Conservation (phyloP, 1,139 yeast species). For the Lodderomyces margitis region DNA sequence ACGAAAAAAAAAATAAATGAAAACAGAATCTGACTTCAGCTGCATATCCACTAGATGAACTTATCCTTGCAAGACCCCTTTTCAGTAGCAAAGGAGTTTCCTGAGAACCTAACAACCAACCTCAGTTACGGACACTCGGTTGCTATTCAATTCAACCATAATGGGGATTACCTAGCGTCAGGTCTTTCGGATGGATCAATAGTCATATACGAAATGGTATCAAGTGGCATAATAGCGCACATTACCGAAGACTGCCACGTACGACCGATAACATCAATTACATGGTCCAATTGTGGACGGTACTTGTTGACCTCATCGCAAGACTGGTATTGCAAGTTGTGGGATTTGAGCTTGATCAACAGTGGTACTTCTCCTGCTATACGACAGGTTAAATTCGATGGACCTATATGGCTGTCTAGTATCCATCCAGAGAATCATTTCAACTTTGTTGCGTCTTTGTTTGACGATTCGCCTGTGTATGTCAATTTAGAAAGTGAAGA, state of each 20-base stretch:
- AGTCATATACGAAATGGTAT: conserved; percentile 71
- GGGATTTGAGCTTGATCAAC: conserved; percentile 58
- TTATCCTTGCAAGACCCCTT: conserved; percentile 88
- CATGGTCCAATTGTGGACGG: conserved; percentile 77
- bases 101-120: conserved; percentile 73
- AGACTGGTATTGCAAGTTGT: conserved; percentile 79
- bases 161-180: conserved; percentile 87
- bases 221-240: conserved; percentile 51
- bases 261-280: conserved; percentile 69
- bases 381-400: conserved; percentile 53
- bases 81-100: conserved; percentile 88
- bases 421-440: conserved; percentile 52
- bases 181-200: conserved; percentile 82
- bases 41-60: conserved; percentile 50
- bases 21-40: neutral
- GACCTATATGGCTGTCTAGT: conserved; percentile 70
- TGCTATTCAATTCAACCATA: conserved; percentile 64
- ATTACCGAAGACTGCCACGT: conserved; percentile 60
- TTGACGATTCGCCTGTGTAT: conserved; percentile 54
- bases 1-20: conserved; percentile 1
- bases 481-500: conserved; percentile 44
- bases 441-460: conserved; percentile 47
- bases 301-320: conserved; percentile 72
- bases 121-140: conserved; percentile 71
- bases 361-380: conserved; percentile 27